Percentiles rank a stretch among this genome's conserved stretches.
Evolutionary conservation across 1,284 basidiomycete genomes (phyloP).

Genomic region (Ganoderma multipileum): DNA sequence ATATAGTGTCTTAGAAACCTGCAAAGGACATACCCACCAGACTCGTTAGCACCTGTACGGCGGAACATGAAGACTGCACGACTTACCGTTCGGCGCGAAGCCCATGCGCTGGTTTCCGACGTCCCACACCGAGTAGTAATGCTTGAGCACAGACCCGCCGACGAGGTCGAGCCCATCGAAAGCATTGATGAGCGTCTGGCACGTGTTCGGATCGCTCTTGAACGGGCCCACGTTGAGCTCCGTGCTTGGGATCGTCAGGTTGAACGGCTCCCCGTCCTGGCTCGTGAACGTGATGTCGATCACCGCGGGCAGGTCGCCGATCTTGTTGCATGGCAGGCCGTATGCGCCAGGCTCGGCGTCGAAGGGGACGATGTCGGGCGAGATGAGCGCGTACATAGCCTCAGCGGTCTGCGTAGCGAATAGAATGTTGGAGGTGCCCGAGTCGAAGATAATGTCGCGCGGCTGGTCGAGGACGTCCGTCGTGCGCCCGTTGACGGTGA

Average conservation of each 20-base stretch:
- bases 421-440: slow-evolving; percentile 62
- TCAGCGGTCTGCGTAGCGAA: slow-evolving; percentile 55
- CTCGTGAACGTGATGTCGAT: slow-evolving; percentile 61
- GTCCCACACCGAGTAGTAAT: slow-evolving; percentile 65
- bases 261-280: slow-evolving; percentile 52
- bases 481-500: slow-evolving; percentile 61
- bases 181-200: slow-evolving; percentile 64
- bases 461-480: slow-evolving; percentile 46
- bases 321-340: slow-evolving; percentile 56
- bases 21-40: not conserved
- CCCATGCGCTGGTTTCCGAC: slow-evolving; percentile 54
- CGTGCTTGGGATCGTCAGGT: slow-evolving; percentile 59
- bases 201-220: slow-evolving; percentile 50
- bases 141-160: slow-evolving; percentile 60
- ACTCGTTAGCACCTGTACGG: not conserved
- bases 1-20: not conserved
- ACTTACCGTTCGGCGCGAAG: slow-evolving; percentile 49
- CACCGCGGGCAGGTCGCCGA: slow-evolving; percentile 51
- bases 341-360: slow-evolving; percentile 58
- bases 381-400: slow-evolving; percentile 64
- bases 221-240: slow-evolving; percentile 66
- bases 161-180: slow-evolving; percentile 56
- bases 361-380: slow-evolving; percentile 59
- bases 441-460: slow-evolving; percentile 61
- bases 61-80: not conserved